phyloP scores from a whole-genome alignment of 148 eudicot genomes.

The Arbutus unedo region DNA sequence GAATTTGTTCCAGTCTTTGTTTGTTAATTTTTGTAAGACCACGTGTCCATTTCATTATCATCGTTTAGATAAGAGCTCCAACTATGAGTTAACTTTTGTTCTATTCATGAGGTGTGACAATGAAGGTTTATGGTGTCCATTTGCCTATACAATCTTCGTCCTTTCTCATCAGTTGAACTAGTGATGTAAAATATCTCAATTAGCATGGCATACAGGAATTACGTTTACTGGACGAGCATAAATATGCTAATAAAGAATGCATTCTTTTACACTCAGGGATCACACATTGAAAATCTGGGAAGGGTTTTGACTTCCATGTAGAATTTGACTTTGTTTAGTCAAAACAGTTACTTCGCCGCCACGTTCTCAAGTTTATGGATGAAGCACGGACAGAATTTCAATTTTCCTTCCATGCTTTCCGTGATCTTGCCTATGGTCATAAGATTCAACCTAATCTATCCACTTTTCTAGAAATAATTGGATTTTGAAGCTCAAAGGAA shows the following conservation, averaged over 20 bases:
- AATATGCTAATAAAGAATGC: neutral
- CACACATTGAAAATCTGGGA: neutral
- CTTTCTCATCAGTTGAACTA: neutral
- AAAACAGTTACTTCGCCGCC: neutral
- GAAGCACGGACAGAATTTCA: neutral
- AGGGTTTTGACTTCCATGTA: neutral
- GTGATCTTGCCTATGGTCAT: neutral
- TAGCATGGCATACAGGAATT: neutral
- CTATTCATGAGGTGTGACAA: neutral
- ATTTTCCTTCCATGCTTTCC: neutral
- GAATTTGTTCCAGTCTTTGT: neutral
- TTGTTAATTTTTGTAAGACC: neutral
- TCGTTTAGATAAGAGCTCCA: neutral
- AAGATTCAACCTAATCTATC: neutral
- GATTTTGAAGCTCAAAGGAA: conserved; percentile 1
- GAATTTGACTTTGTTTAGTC: neutral
- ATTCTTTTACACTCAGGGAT: neutral
- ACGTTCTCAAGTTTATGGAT: neutral
- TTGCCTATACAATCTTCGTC: neutral
- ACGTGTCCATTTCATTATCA: neutral
- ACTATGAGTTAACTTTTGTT: neutral
- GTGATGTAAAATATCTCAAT: neutral
- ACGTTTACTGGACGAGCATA: neutral
- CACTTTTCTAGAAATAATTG: neutral
- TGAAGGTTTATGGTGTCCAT: neutral